A percentile compares a stretch with the other conserved stretches of the same genome.
Evolutionary conservation across 768 basidiomycete genomes (phyloP).

Genomic region (Roridomyces roridus): DNA sequence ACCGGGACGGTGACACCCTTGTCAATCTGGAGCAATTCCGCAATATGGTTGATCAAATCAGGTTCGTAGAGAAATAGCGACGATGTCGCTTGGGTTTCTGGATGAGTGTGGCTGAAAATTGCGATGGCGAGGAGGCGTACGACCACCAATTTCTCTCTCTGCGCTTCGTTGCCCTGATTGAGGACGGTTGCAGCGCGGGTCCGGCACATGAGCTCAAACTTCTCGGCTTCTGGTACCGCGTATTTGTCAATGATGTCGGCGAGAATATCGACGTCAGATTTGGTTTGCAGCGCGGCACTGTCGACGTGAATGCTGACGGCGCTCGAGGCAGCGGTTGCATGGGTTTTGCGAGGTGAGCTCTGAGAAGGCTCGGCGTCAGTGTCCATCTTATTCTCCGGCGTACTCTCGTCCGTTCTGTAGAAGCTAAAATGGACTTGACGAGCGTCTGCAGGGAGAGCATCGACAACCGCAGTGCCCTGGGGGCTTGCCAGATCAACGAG

Average conservation of each 20-base stretch:
- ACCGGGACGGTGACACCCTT: slow-evolving; percentile 70
- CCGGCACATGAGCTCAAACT: slow-evolving; percentile 87
- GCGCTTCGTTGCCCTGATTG: slow-evolving; percentile 57
- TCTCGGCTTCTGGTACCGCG: slow-evolving; percentile 79
- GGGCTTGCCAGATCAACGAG: slow-evolving; percentile 74
- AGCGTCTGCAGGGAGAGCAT: slow-evolving; percentile 71
- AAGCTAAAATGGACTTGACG: slow-evolving; percentile 84
- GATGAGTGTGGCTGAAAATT: slow-evolving; percentile 88
- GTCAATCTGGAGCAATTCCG: slow-evolving; percentile 87
- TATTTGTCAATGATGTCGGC: slow-evolving; percentile 73
- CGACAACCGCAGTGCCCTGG: slow-evolving; percentile 57
- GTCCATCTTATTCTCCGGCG: slow-evolving; percentile 53
- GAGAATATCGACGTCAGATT: slow-evolving; percentile 77
- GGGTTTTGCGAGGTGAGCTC: slow-evolving; percentile 55
- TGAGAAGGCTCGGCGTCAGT: slow-evolving; percentile 50
- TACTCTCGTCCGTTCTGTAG: slow-evolving; percentile 63
- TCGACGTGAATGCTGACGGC: slow-evolving; percentile 69
- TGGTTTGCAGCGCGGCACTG: slow-evolving; percentile 62
- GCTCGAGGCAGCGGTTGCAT: slow-evolving; percentile 45
- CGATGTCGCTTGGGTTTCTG: slow-evolving; percentile 78
- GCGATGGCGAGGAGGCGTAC: slow-evolving; percentile 88
- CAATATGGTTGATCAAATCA: slow-evolving; percentile 86
- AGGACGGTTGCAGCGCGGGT: slow-evolving; percentile 82
- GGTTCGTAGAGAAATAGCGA: slow-evolving; percentile 94
- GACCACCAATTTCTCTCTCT: slow-evolving; percentile 81